Evolutionary conservation across 306 rosid genomes (phyloP), one percentile per base, ranked within the genome.

Genomic region (Trifolium pratense): DNA sequence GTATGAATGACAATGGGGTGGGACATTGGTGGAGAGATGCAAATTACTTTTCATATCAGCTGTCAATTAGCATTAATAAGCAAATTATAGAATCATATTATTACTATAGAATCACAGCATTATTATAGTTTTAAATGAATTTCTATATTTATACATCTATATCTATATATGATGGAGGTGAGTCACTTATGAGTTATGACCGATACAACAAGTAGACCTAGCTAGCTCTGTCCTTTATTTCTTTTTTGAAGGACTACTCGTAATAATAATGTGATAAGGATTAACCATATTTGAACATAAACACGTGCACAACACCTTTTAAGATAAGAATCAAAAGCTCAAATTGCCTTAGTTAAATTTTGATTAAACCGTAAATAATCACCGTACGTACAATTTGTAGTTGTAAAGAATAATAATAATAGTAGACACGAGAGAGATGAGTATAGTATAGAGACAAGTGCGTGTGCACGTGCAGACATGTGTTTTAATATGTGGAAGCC

Each of bases 381-480:
- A 48, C 39, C 39, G 39, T 36, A 36, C 14, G 67, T 75, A 43
- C 51, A 67, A 31, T 11, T 51, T 71, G 78, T 3, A 65, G 69
- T 56, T 20, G 16, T 56, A 78, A 32, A 73, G 52, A 29, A 56
- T 56, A 63, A 64, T 56, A 43, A 26, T 3, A n/a, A n/a, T n/a
- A 8, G 1, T 45, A 79, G 11, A 65, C 16, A 37, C 51, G 15
- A 60, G 36, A 15, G 71, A 32, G 66, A n/a, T n/a, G n/a, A n/a
- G n/a, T n/a, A n/a, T n/a, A n/a, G 32, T 82, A 75, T 71, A 79
- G 85, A 89, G 83, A 80, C 81, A 80, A 93, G 87, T 88, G 90
- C 92, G 85, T 81, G 93, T 85, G 89, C 96, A 93, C 97, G 98
- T 93, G 98, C 88, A 87, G 51, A 87, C 92, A 90, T 87, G 98